A percentile compares a stretch with the other conserved stretches of the same genome.
Evolutionary conservation across 2,329 filamentous ascomycete genomes (phyloP).

Genomic region (Curvularia lunata): DNA sequence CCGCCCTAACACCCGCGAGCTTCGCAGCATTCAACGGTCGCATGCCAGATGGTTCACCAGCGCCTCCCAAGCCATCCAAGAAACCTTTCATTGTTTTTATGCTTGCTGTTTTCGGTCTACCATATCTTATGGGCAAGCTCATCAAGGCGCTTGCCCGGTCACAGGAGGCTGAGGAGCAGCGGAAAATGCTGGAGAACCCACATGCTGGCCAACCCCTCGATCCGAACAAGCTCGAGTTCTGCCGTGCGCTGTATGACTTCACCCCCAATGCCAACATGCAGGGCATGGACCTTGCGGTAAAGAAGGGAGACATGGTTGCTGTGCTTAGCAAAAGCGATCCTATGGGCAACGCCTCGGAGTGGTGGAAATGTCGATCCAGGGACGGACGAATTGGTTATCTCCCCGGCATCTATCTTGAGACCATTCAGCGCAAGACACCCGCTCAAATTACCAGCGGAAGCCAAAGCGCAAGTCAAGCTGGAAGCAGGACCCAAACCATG

Average conservation of each 20-base stretch:
- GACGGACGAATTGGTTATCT: slow-evolving; percentile 92
- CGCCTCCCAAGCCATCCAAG: slow-evolving; percentile 75
- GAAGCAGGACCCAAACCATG: slow-evolving; percentile 63
- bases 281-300: slow-evolving; percentile 86
- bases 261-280: slow-evolving; percentile 73
- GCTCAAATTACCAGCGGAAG: slow-evolving; percentile 54
- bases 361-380: slow-evolving; percentile 93
- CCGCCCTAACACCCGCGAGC: slow-evolving; percentile 83
- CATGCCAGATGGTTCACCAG: slow-evolving; percentile 70
- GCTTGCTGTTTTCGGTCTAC: slow-evolving; percentile 89
- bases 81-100: slow-evolving; percentile 98
- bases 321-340: slow-evolving; percentile 93
- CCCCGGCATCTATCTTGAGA: slow-evolving; percentile 87
- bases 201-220: slow-evolving; percentile 67
- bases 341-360: slow-evolving; percentile 88
- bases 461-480: slow-evolving; percentile 50
- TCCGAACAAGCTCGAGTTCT: slow-evolving; percentile 93
- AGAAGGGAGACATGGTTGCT: slow-evolving; percentile 94
- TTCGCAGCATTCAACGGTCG: slow-evolving; percentile 87
- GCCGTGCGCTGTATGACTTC: slow-evolving; percentile 93
- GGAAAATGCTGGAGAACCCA: slow-evolving; percentile 60
- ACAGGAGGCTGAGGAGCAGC: slow-evolving; percentile 81
- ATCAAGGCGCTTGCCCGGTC: slow-evolving; percentile 83
- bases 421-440: slow-evolving; percentile 65
- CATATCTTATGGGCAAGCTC: slow-evolving; percentile 96